Base-by-base conservation (phyloP, 2,329 filamentous ascomycete genomes). In the Dryadomyces quercus-mongolicae region DNA sequence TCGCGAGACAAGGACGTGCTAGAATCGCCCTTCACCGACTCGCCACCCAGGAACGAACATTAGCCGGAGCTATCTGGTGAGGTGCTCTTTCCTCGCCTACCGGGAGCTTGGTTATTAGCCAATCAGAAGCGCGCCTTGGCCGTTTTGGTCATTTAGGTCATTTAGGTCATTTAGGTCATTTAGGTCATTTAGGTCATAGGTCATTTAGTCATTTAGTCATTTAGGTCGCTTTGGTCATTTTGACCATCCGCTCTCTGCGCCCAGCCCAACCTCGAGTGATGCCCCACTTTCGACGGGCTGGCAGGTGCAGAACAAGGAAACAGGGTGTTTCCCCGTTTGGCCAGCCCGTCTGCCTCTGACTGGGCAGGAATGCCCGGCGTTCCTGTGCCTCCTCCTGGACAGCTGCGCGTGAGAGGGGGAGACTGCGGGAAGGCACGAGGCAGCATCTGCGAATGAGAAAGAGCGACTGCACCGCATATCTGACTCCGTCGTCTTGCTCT, bases 1-100 rank as follows among this genome's bases (percentile, higher is more conserved):
- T 8, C 25, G 25, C 4, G 25, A 31, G 8, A 8, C 8, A 31
- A 4, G 25, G 4, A 31, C 4, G 25, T 31, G 25, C 25, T 31
- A 8, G 25, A 31, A 31, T 31, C 38, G 12, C 38, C 38, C 38
- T 42, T n/a, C 38, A n/a, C 7, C n/a, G 16, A 25, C 38, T 51
- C 31, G 49, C 49, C 49, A 51, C 49, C 36, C 49, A 51, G 49
- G 49, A 25, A 51, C 49, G 49, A 51, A 40, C 49, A 44, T 51
- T 42, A 43, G 12, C 49, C 49, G 40, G 38, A 51, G 49, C 49
- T 49, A 9, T 47, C 18, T 36, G 47, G 47, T 49, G 34, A 48
- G 25, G 22, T 34, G 46, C 22, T 18, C 25, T 5, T 10, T 15
- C 16, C 10, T 16, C 36, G 36, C 36, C 15, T 40, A 16, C 36